phyloP scores from a whole-genome alignment of 768 basidiomycete genomes.

The Chalciporus chontae region DNA sequence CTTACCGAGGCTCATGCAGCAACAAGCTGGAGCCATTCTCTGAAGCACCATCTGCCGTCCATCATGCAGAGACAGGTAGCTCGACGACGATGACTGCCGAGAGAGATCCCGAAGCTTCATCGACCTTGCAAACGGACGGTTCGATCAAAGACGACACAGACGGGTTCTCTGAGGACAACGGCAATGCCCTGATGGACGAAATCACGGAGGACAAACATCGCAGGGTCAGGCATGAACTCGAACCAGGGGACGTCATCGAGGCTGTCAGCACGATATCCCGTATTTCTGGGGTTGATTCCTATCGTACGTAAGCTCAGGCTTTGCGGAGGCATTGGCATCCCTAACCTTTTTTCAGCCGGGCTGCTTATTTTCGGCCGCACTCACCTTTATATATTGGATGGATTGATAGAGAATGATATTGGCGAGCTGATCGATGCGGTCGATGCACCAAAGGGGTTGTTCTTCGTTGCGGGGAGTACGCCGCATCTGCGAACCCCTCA shows the following conservation, averaged over 20 bases:
- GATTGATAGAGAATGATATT: constrained; percentile 79
- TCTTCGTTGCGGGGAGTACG: constrained; percentile 82
- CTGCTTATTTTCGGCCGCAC: constrained; percentile 82
- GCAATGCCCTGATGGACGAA: constrained; percentile 63
- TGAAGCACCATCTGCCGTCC: constrained; percentile 39
- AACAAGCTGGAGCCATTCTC: constrained; percentile 72
- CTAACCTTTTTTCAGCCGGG: constrained; percentile 48
- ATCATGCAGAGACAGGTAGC: constrained; percentile 21
- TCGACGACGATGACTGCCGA: constrained; percentile 31
- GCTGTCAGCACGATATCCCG: constrained; percentile 83
- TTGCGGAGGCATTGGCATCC: not conserved
- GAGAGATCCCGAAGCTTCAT: constrained; percentile 41
- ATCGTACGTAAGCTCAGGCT: constrained; percentile 51
- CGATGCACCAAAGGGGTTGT: constrained; percentile 76
- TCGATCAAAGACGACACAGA: constrained; percentile 17
- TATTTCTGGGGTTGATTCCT: constrained; percentile 88
- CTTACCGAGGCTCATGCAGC: constrained; percentile 35
- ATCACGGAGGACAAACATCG: constrained; percentile 87
- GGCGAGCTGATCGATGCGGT: constrained; percentile 87
- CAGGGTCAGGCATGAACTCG: constrained; percentile 79
- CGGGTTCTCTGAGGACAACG: constrained; percentile 12
- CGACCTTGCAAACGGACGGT: constrained; percentile 35
- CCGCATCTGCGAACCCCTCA: constrained; percentile 79
- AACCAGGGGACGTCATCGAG: constrained; percentile 87
- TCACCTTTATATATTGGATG: constrained; percentile 88